Evolutionary conservation across 1,139 yeast species (phyloP).

Genomic region (Trichomonascaceae sp.): DNA sequence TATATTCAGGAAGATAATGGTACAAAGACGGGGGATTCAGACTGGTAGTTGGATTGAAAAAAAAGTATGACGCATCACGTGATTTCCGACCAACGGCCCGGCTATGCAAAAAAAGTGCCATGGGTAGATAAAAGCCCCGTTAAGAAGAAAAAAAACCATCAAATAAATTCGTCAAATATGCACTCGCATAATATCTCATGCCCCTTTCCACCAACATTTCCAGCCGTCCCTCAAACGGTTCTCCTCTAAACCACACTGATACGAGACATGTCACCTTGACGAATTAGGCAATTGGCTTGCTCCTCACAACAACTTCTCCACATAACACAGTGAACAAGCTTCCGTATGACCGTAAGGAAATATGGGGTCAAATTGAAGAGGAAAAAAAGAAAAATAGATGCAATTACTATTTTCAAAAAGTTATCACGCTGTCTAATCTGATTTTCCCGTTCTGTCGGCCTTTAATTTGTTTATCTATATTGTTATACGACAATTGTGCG

Average conservation of each 20-base stretch:
- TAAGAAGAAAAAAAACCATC: background rate
- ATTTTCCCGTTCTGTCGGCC: background rate
- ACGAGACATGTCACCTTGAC: background rate
- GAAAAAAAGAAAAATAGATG: background rate
- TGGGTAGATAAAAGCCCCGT: background rate
- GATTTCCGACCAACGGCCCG: too few relatives aligned
- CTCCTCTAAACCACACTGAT: background rate
- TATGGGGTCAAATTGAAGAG: background rate
- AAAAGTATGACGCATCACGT: too few relatives aligned
- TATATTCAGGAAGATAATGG: too few relatives aligned
- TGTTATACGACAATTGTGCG: background rate
- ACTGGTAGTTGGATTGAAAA: too few relatives aligned
- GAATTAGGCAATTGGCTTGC: background rate
- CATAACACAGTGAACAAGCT: background rate
- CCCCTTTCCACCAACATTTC: background rate
- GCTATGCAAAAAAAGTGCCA: background rate
- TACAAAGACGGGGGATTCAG: too few relatives aligned
- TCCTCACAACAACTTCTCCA: background rate
- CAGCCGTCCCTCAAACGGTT: background rate
- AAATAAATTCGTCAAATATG: background rate
- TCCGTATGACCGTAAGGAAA: background rate
- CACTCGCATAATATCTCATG: too few relatives aligned
- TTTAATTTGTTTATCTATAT: background rate
- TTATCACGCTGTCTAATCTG: background rate
- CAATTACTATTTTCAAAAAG: background rate